Base-by-base conservation (phyloP, 2,329 filamentous ascomycete genomes). In the Sarocladium kiliense region DNA sequence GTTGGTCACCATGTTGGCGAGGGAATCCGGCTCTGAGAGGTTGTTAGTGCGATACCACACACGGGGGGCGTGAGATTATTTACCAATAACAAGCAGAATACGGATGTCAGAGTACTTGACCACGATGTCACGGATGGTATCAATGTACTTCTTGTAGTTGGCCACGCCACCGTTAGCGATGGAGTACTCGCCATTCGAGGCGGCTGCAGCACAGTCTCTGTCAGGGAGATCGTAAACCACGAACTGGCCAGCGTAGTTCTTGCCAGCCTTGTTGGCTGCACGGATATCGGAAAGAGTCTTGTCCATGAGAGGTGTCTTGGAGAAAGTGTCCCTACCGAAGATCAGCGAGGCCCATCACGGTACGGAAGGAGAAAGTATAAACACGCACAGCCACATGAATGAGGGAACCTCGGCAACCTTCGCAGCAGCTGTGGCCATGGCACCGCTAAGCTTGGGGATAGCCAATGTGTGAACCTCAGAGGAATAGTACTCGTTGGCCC, bases 1-100 rank as follows among this genome's bases (percentile, higher is more conserved):
- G 70, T 83, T 84, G 60, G 80, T 83, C 44, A 83, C 73, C 64
- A 83, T 66, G 70, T 83, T 83, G 57, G 79, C 78, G n/a, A 83
- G 70, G 25, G 78, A 80, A 64, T 84, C 80, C 26, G 80, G 80
- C 66, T 83, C 77, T 51, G 44, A 21, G 21, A 44, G 41, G 41
- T 4, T 32, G 25, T 49, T 11, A 30, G 23, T 30, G 11, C 30
- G 10, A 27, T 65, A 56, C n/a, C 18, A 25, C 11, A 36, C 3
- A 39, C n/a, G 19, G 3, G 32, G 14, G 34, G 19, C 32, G 61
- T 58, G 58, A 59, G 55, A 53, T 58, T 55, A 56, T 69, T 50
- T 42, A 69, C 68, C 75, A 55, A 80, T 70, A n/a, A 78, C 68
- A 12, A 80, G 69, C 37, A 76, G 64, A 50, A 70, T 68, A 19